Evolutionary conservation across 305 asterid species (phyloP), one percentile per base, ranked within the genome.

Genomic region (Fraxinus angustifolia): DNA sequence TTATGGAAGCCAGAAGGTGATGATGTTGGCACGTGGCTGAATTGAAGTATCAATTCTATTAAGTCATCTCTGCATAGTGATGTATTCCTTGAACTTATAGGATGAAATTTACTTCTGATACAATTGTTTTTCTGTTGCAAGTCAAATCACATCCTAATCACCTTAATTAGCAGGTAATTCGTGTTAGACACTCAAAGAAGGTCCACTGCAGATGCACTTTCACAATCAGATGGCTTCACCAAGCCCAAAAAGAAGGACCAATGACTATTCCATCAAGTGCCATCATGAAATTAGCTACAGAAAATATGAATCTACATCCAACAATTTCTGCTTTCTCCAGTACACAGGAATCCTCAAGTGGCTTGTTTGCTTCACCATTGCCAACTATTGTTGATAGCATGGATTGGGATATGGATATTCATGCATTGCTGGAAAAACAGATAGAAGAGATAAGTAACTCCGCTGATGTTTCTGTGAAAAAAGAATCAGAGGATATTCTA

Each of bases 121-220:
- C 75, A 68, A 62, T 14, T 12, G 6, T n/a, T 30, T 68, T 23
- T 26, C 23, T 68, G 19, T 68, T 68, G 76, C 79, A 16, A 34
- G 73, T 80, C 78, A 45, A 21, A 68, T 86, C 7, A 30, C 68
- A 75, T 76, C 85, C 45, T 50, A 33, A n/a, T 75, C 80, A 19
- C 80, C 70, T 35, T 62, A 70, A 76, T 75, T 78, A 67, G 82
- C 92, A 91, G 96, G 90, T 77, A 76, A 21, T 75, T 62, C 85
- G 77, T 30, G 87, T 90, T 78, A 88, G 92, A 78, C 95, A 91
- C 80, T 88, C 96, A 21, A 88, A 87, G 87, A 91, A 89, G 84
- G 81, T 8, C 84, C 88, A 82, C 85, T 90, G 93, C 88, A 89
- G 93, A 81, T 90, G 96, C 79, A 87, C 89, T 78, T 91, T 91